phyloP scores from a whole-genome alignment of 768 basidiomycete species.

The Sarcodon sp. region DNA sequence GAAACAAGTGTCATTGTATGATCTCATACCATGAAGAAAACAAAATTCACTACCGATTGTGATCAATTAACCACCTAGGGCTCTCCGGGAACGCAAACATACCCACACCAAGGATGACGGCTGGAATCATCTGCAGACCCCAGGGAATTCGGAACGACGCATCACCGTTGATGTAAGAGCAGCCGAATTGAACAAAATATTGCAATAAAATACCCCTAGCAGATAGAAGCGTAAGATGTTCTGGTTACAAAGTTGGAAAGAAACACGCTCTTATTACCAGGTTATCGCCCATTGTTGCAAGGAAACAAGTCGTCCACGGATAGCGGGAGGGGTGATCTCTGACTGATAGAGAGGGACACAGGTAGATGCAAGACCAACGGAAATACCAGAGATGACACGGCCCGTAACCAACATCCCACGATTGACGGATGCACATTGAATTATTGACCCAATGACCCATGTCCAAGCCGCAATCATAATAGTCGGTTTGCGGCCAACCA shows the following conservation, averaged over 20 bases:
- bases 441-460: conserved; percentile 60
- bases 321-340: conserved; percentile 54
- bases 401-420: conserved; percentile 57
- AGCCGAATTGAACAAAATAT: conserved; percentile 67
- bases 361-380: conserved; percentile 54
- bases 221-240: conserved; percentile 2
- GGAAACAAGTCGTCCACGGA: conserved; percentile 66
- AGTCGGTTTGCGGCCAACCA: conserved; percentile 50
- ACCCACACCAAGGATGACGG: conserved; percentile 50
- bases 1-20: too few species aligned
- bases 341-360: conserved; percentile 69
- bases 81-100: conserved; percentile 56
- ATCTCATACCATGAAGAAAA: too few species aligned
- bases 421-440: conserved; percentile 61
- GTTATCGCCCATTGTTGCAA: conserved; percentile 52
- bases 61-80: conserved; percentile 62
- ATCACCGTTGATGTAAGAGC: conserved; percentile 55
- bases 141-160: conserved; percentile 75
- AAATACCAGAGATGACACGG: conserved; percentile 47
- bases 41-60: conserved; percentile 18
- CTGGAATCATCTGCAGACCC: conserved; percentile 73
- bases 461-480: conserved; percentile 55
- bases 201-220: conserved; percentile 58
- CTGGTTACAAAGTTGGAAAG: conserved; percentile 5
- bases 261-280: neutral